A percentile compares a stretch with the other conserved stretches of the same genome.
phyloP scores from a whole-genome alignment of 1,139 yeast species.

The Zygosaccharomyces pseudobailii region DNA sequence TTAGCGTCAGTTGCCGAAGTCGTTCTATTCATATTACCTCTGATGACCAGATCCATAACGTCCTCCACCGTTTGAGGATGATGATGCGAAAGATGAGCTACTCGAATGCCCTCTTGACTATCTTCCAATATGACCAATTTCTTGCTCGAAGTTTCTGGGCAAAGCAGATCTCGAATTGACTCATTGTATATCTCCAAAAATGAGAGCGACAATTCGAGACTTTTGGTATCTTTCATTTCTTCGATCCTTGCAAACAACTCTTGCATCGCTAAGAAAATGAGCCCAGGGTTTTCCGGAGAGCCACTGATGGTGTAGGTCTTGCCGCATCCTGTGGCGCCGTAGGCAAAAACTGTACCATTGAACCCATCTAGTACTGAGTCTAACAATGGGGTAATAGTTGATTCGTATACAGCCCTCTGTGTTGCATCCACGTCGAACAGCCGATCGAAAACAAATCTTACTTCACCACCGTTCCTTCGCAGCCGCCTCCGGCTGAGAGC shows the following conservation, averaged over 20 bases:
- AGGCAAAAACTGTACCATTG: slow-evolving; percentile 91
- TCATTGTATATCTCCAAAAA: slow-evolving; percentile 90
- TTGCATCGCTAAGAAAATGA: slow-evolving; percentile 72
- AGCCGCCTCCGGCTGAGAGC: slow-evolving; percentile 27
- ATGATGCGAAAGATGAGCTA: slow-evolving; percentile 67
- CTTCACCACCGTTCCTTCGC: slow-evolving; percentile 60
- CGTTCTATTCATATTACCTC: slow-evolving; percentile 74
- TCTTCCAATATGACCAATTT: slow-evolving; percentile 66
- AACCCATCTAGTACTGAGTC: slow-evolving; percentile 77
- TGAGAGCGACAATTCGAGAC: slow-evolving; percentile 59
- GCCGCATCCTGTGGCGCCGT: slow-evolving; percentile 99
- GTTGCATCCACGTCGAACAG: slow-evolving; percentile 61
- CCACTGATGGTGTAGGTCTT: slow-evolving; percentile 91
- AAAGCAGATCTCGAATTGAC: slow-evolving; percentile 70
- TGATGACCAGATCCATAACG: slow-evolving; percentile 71
- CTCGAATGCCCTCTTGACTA: slow-evolving; percentile 59
- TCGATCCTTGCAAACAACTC: slow-evolving; percentile 66
- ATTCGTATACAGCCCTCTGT: slow-evolving; percentile 63
- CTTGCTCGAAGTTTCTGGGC: slow-evolving; percentile 44
- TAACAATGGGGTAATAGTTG: slow-evolving; percentile 67
- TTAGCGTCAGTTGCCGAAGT: slow-evolving; percentile 89
- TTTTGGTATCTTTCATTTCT: slow-evolving; percentile 48
- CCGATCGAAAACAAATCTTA: slow-evolving; percentile 75
- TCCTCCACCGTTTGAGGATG: slow-evolving; percentile 62
- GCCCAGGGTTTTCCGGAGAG: slow-evolving; percentile 66